phyloP scores from a whole-genome alignment of 2,329 filamentous ascomycete species.

The Arthrobotrys entomopaga region DNA sequence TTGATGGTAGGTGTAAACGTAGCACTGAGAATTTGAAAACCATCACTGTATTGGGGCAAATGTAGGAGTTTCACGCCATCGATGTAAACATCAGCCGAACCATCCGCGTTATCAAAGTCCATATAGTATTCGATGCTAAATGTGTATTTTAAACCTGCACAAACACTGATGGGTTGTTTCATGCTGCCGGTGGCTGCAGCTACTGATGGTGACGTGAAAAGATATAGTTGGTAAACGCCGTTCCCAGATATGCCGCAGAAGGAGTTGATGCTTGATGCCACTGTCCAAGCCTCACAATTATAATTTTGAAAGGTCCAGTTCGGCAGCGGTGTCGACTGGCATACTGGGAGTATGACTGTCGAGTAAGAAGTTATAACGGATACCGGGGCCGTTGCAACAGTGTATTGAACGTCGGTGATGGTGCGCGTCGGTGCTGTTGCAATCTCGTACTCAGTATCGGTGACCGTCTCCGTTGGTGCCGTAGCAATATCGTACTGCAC shows the following conservation, averaged over 20 bases:
- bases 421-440: slow-evolving; percentile 6
- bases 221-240: too few relatives aligned
- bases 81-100: not conserved
- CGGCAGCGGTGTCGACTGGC: slow-evolving; percentile 2
- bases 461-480: slow-evolving; percentile 4
- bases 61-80: too few relatives aligned
- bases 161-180: slow-evolving; percentile 5
- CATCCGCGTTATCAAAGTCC: not conserved
- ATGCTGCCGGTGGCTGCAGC: not conserved
- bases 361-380: slow-evolving; percentile 5
- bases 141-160: slow-evolving; percentile 1
- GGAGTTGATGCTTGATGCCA: not conserved
- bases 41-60: too few relatives aligned
- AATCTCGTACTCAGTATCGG: slow-evolving; percentile 2
- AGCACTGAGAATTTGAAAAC: too few relatives aligned
- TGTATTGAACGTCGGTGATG: slow-evolving; percentile 3
- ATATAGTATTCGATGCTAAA: slow-evolving; percentile 4
- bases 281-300: slow-evolving; percentile 2
- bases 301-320: slow-evolving; percentile 9
- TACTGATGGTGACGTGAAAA: too few relatives aligned
- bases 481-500: slow-evolving; percentile 1
- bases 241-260: too few relatives aligned
- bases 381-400: slow-evolving; percentile 3
- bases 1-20: too few relatives aligned
- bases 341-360: slow-evolving; percentile 6